Conservation (phyloP, 2,329 filamentous ascomycete species). For the Kalmusia sp. region DNA sequence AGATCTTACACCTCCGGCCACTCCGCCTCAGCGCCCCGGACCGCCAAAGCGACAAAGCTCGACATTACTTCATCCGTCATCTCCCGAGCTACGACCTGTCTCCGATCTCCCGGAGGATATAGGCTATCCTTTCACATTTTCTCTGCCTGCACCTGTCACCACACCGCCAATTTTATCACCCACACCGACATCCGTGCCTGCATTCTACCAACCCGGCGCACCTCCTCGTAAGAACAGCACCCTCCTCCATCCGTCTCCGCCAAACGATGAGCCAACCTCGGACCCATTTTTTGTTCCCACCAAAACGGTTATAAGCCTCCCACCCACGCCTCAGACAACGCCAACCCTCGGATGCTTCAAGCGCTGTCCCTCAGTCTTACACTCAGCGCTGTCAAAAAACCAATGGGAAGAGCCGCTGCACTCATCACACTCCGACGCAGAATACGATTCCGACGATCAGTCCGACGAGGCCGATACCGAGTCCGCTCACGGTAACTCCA, state of each 20-base stretch:
- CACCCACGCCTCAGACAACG: conserved; percentile 12
- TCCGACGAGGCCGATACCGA: conserved; percentile 5
- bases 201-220: not conserved
- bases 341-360: conserved; percentile 7
- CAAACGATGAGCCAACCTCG: not conserved
- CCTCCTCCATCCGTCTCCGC: conserved; percentile 17
- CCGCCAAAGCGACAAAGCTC: conserved; percentile 11
- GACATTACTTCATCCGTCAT: conserved; percentile 19
- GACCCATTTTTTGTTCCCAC: not conserved
- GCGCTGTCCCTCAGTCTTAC: conserved; percentile 10
- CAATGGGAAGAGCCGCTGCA: conserved; percentile 18
- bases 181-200: conserved; percentile 1
- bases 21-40: conserved; percentile 10
- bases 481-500: conserved; percentile 3
- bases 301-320: conserved; percentile 9
- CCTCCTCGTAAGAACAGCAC: conserved; percentile 16
- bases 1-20: conserved; percentile 13
- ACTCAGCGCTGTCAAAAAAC: conserved; percentile 18
- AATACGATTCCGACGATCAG: conserved; percentile 10
- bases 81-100: not conserved
- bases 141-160: conserved; percentile 2
- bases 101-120: not conserved
- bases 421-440: conserved; percentile 15
- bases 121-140: conserved; percentile 8
- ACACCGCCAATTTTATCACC: not conserved